Base-by-base conservation (phyloP, 2,329 filamentous ascomycete species). In the Sporothrix brasiliensis region DNA sequence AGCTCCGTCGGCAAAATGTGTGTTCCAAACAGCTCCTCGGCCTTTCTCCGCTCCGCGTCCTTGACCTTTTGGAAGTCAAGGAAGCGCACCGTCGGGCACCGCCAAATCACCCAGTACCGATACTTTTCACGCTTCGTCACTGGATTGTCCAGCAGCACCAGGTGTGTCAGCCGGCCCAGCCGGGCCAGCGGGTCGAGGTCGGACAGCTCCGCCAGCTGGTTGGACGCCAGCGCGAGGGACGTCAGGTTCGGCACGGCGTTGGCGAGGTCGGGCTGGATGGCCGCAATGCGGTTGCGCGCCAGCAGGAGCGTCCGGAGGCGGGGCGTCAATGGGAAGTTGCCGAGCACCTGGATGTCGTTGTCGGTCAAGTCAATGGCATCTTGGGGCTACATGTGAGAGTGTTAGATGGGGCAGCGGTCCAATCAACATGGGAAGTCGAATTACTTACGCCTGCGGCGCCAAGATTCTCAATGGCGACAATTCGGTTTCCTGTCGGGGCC, bases 351-450 rank as follows among this genome's bases (percentile, higher is more conserved):
- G 77, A 99, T 94, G 81, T 97, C 94, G 81, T 99, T 99, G 85
- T 99, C 95, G 81, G 95, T 98, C 77, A 99, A 90, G 83, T 99
- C 95, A 85, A 99, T 96, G 75, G 92, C 90, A 84, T 98, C 95
- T 87, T 96, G 93, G 76, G 94, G 92, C 92, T 96, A 77, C 19
- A 10, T 49, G 30, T 67, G 63, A 2, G 16, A 4, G 49, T n/a
- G n/a, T 11, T 30, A 41, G 44, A 27, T 16, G 41, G 41, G 14
- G 41, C 11, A 13, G 41, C 10, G 14, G 14, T 24, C 24, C 24
- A 5, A 16, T 16, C 41, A 44, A 14, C 41, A 44, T 13, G 41
- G 5, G 73, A 54, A 72, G 53, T 44, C 2, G 41, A 69, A 39
- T 69, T 66, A 88, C 91, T 79, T 83, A 97, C 93, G 78, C 92